Evolutionary conservation across 192 early-diverging fungal species (phyloP), one percentile per base, ranked within the genome.

Genomic region (Coemansia sp.): DNA sequence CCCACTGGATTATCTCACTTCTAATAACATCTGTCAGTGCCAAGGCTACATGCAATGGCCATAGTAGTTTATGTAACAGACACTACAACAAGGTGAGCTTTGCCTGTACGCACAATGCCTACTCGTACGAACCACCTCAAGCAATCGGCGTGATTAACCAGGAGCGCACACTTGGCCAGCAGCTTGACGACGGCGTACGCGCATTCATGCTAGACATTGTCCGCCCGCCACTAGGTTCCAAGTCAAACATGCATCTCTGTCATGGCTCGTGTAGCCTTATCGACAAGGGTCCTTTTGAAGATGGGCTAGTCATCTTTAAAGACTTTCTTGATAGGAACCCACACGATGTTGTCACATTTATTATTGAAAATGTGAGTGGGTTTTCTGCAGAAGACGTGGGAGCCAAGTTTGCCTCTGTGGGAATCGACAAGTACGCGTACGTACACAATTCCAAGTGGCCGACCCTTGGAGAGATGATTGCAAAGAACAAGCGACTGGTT

Each of bases 121-220:
- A 81, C 62, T 80, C 85, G 24, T 84, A 67, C 47, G 46, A 71
- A n/a, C 78, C 73, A 13, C 64, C 73, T 9, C 62, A 55, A 0
- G 61, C 30, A 4, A 27, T 60, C 2, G 73, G 73, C 6, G 69
- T 79, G 10, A 73, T 84, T 13, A 91, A 90, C 63, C 90, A 91
- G 60, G 56, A 83, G 55, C 80, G 71, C 46, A 64, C 80, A 12
- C 83, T 91, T 30, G 52, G 62, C 7, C 73, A 78, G 15, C 91
- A 93, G 66, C 82, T 93, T 2, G 62, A 64, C 22, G 86, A 90
- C 62, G 91, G 91, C n/a, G 67, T 93, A 38, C 76, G 91, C 0
- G 85, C 75, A 8, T 82, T 93, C 46, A 87, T 87, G 81, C 73
- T 93, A 19, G 89, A 88, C 53, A 82, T 80, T 5, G 70, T 73